Evolutionary conservation across 495 filamentous ascomycete species (phyloP), one percentile per base, ranked within the genome.

Genomic region (Aspergillus ellipticus): DNA sequence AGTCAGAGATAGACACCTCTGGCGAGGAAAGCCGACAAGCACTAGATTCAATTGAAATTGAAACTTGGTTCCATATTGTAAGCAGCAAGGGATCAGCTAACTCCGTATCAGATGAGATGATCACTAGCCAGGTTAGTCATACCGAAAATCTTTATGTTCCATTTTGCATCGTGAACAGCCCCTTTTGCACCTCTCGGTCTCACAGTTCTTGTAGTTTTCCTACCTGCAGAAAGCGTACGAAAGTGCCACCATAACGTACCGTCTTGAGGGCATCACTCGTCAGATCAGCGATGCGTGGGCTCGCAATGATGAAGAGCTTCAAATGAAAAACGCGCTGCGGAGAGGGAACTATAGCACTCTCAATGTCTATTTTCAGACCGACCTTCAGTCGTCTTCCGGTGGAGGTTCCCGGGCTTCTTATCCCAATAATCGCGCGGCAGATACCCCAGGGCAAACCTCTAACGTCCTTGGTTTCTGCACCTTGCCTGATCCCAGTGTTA

Each of bases 271-370:
- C 42, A 71, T 90, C 21, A 85, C 88, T 19, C 88, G 87, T 55
- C 87, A 85, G 11, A 77, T 89, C 60, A 90, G 88, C 63, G 85
- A 88, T 53, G 76, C 79, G 15, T 87, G 88, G 62, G 78, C 90
- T 24, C 78, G 80, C n/a, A 79, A 83, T 39, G 63, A 79, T 13
- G 81, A 87, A 33, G 86, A 86, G 31, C 56, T 78, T 2, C 78
- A 81, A 2, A 81, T 86, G 63, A 92, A 91, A 58, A 65, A 82
- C 5, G 74, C 82, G 4, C 77, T 92, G 2, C 84, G 87, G 13
- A 66, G 63, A 53, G 79, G 79, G 41, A 74, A 45, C 43, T 82
- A 82, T 57, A 56, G 53, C 28, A 75, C 74, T 5, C 61, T 82
- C 10, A 82, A 82, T 58, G 67, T 82, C 11, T 82, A 80, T 52